Conservation (phyloP, 176 grass and related monocot genomes). For the Hordeum marinum region DNA sequence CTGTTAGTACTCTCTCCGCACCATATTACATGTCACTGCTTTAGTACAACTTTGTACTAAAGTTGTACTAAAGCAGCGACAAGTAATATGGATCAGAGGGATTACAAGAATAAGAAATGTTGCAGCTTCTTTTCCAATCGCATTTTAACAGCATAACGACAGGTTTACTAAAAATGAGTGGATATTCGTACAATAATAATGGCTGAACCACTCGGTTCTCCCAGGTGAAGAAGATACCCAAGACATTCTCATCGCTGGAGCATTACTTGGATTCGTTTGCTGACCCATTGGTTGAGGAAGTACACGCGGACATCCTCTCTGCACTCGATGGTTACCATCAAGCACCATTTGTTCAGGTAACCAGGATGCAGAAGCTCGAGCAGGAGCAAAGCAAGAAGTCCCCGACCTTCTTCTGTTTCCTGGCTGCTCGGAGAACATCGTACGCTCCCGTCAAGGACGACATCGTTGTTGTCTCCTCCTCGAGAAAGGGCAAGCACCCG, state of each 20-base stretch:
- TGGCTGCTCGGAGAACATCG: neutral
- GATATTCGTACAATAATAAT: neutral
- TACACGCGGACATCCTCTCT: neutral
- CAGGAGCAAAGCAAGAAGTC: neutral
- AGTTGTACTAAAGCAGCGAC: too few species aligned
- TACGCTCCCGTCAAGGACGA: neutral
- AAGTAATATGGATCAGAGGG: too few species aligned
- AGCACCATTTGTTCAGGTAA: neutral
- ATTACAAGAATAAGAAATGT: neutral
- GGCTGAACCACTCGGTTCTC: neutral
- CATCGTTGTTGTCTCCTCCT: neutral
- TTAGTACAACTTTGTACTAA: too few species aligned
- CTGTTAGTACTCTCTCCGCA: neutral
- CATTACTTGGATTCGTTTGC: neutral
- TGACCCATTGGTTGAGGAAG: neutral
- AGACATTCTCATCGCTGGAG: neutral
- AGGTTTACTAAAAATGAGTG: neutral
- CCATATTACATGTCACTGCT: too few species aligned
- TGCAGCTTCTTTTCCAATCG: neutral
- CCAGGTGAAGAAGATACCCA: neutral
- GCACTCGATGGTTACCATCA: neutral
- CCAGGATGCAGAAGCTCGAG: neutral
- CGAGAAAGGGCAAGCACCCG: neutral
- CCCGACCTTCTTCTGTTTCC: neutral
- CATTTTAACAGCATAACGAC: neutral